A percentile compares a stretch with the other conserved stretches of the same genome.
phyloP scores from a whole-genome alignment of 208 protist genomes.

The Balamuthia mandrillaris region DNA sequence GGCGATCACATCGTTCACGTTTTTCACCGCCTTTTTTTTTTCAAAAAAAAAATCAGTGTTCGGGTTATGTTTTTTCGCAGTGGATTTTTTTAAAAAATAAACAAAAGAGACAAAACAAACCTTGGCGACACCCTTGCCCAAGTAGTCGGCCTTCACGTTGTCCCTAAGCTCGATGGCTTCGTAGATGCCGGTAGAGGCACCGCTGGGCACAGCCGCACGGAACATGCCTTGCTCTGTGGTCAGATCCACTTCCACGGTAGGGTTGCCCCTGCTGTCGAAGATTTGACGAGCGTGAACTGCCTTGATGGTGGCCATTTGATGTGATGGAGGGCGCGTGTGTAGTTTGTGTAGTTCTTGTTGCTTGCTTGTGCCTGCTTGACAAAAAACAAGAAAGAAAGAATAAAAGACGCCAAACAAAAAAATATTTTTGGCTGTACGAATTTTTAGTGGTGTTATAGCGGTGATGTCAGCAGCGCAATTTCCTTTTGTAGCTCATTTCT shows the following conservation, averaged over 20 bases:
- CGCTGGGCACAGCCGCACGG: conserved; percentile 93
- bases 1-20: conserved; percentile 92
- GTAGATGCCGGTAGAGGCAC: conserved; percentile 97
- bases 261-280: conserved; percentile 84
- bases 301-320: conserved; percentile 4
- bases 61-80: no score
- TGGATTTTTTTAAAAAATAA: no score
- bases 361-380: no score
- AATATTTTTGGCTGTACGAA: no score
- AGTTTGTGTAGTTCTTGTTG: no score
- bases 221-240: conserved; percentile 90
- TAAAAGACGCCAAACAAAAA: no score
- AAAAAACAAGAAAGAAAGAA: no score
- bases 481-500: no score
- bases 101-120: neutral
- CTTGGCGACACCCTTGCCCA: conserved; percentile 92
- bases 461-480: no score
- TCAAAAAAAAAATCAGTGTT: no score
- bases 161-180: conserved; percentile 97
- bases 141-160: conserved; percentile 85
- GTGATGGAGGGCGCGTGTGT: no score
- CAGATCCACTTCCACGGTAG: conserved; percentile 93
- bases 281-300: conserved; percentile 69
- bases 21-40: conserved; percentile 91
- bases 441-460: no score